Base-by-base conservation (phyloP, 2,329 filamentous ascomycete genomes). In the Ploettnerulaceae sp. region DNA sequence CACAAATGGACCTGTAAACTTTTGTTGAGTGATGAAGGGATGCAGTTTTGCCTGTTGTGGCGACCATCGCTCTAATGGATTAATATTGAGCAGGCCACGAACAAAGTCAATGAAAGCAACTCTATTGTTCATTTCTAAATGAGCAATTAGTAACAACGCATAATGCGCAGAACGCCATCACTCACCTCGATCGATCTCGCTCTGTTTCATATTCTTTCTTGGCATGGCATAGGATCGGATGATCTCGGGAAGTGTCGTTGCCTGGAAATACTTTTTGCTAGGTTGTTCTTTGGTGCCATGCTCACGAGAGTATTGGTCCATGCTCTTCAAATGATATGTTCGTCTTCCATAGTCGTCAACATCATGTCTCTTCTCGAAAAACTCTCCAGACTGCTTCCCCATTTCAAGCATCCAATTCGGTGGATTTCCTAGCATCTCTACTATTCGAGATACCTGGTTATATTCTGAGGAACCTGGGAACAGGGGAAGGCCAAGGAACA, bases 391-490 rank as follows among this genome's bases (percentile, higher is more conserved):
- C 66, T 98, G 93, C 69, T 98, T 98, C 59, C 93, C 93, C 78
- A 95, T 94, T 65, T 98, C 93, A 47, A 98, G 78, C 93, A 98
- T 98, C 93, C 93, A 98, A 55, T 89, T 94, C 28, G 89, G 91
- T 1, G 93, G 91, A 56, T 95, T 83, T 8, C 93, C 93, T 7
- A 98, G 78, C 93, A 98, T 98, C 69, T 98, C 93, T 17, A 93
- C 90, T 54, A 98, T 98, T 43, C 93, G 79, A 21, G 91, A 91
- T 14, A 98, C 90, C 66, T 98, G 93, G 60, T 98, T 98, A 69
- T 98, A 98, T 67, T 98, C 93, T 2, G 93, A 98, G 0, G 91
- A 97, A 21, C 93, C 93, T 6, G 93, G 93, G 67, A 98, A 98
- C 2, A 98, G 70, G 1, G 93, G 93, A 39, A 98, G 74, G 35